Evolutionary conservation across 108 stramenopile genomes (phyloP), one percentile per base, ranked within the genome.

Genomic region (Cyclotella kingstonii): DNA sequence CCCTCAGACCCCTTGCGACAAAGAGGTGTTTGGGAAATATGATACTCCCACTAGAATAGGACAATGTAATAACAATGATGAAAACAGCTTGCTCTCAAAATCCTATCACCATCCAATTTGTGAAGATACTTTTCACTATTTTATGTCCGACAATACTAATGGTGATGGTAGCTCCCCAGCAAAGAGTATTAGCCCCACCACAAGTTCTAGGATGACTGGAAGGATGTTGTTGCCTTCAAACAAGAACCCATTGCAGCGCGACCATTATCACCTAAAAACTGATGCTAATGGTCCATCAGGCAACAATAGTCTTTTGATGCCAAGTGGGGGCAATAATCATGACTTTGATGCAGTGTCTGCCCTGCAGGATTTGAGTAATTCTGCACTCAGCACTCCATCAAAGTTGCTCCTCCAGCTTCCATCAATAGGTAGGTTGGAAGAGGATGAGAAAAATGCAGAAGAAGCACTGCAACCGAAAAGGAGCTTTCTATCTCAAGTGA

Each of bases 271-370:
- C 43, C 43, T 4, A 44, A 18, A n/a, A 44, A 44, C 17, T 9
- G n/a, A 5, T n/a, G 14, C 8, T 4, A 18, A 12, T 44, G 17
- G 5, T 18, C 43, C 43, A 18, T 18, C 43, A 44, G 57, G 59
- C 21, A 73, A 73, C 39, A 74, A 74, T 33, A 74, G 73, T 48
- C 57, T 74, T 12, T 53, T 65, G 12, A 71, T 71, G 70, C 54
- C 51, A n/a, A 54, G 48, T 43, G 61, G n/a, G n/a, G n/a, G n/a
- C n/a, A n/a, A n/a, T n/a, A n/a, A n/a, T n/a, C n/a, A 54, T 33
- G 70, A 62, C 22, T 62, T 71, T 47, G 73, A 74, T 26, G 63
- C 63, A 28, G 73, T 65, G 2, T 54, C 64, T 3, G 73, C 73
- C 15, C 44, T 74, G 48, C 65, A 74, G 47, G 73, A 74, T 40